These are phyloP conservation scores for Lipomyces kockii DNA, from an alignment of 805 yeast species.

Conservation along the genomic window DNA sequence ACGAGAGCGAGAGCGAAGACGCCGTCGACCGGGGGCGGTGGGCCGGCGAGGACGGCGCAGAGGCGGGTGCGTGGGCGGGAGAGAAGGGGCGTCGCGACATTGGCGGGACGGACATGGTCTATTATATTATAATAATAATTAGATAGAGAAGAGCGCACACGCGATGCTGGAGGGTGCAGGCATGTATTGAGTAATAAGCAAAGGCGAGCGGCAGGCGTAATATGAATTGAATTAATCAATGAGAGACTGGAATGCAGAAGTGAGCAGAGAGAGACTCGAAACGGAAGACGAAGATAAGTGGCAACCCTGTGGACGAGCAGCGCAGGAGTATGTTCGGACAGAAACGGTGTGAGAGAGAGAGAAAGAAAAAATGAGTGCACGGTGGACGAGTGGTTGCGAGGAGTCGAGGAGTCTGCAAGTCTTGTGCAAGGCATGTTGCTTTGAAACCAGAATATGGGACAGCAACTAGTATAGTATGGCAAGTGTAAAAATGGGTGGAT, in stretches of 20 bases:
- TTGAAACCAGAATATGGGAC: background rate
- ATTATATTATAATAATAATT: background rate
- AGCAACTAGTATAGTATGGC: background rate
- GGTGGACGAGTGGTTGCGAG: background rate
- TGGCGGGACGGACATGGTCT: conserved; percentile 1
- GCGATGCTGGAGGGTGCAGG: background rate
- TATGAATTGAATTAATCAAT: background rate
- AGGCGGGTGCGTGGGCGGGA: conserved; percentile 2
- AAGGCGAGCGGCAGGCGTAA: background rate
- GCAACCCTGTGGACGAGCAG: background rate
- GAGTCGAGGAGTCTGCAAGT: background rate
- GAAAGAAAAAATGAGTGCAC: background rate
- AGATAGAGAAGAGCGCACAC: background rate
- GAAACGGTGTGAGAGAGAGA: background rate
- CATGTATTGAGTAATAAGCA: background rate
- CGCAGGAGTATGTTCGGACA: background rate
- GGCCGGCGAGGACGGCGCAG: conserved; percentile 16
- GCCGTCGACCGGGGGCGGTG: conserved; percentile 24
- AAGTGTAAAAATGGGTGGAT: background rate
- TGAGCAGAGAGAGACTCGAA: background rate
- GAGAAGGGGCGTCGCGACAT: background rate
- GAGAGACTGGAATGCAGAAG: background rate
- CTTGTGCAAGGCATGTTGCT: background rate
- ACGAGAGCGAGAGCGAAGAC: conserved; percentile 12
- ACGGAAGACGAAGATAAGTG: background rate